Evolutionary conservation across 139 green algal genomes (phyloP).

Genomic region (Chlorella sp.): DNA sequence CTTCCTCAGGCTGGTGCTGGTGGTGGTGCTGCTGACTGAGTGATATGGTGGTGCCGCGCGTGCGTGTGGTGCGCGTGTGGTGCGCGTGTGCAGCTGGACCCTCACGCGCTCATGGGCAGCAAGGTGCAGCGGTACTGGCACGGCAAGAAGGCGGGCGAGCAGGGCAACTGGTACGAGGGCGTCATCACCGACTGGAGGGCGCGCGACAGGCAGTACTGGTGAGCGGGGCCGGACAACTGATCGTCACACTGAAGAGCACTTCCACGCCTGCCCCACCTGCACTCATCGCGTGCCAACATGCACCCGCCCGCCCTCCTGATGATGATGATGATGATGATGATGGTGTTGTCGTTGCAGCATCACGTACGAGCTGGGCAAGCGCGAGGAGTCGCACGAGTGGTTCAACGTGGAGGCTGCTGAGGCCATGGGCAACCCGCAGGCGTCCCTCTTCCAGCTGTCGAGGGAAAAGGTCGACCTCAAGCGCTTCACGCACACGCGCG

Average conservation of each 20-base stretch:
- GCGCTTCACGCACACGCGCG: not conserved
- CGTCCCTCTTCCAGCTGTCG: not conserved
- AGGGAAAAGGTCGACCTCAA: constrained; percentile 8
- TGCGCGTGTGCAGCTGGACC: too few relatives aligned
- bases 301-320: too few relatives aligned
- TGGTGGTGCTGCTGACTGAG: too few relatives aligned
- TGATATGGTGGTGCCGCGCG: too few relatives aligned
- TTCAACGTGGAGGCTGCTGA: constrained; percentile 16
- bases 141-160: not conserved
- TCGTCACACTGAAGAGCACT: too few relatives aligned
- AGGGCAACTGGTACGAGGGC: constrained; percentile 22
- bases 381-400: constrained; percentile 26
- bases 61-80: too few relatives aligned
- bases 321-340: too few relatives aligned
- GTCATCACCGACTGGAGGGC: constrained; percentile 26
- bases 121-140: constrained; percentile 29
- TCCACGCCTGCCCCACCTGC: too few relatives aligned
- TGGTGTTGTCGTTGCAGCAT: constrained; percentile 14
- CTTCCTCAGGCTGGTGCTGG: too few relatives aligned
- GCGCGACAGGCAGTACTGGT: constrained; percentile 21
- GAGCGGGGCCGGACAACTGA: not conserved
- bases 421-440: not conserved
- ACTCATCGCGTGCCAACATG: too few relatives aligned
- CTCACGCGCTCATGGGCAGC: too few relatives aligned
- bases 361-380: constrained; percentile 33